Base-by-base conservation (phyloP, 768 basidiomycete genomes). In the Rhizopogon sp. region DNA sequence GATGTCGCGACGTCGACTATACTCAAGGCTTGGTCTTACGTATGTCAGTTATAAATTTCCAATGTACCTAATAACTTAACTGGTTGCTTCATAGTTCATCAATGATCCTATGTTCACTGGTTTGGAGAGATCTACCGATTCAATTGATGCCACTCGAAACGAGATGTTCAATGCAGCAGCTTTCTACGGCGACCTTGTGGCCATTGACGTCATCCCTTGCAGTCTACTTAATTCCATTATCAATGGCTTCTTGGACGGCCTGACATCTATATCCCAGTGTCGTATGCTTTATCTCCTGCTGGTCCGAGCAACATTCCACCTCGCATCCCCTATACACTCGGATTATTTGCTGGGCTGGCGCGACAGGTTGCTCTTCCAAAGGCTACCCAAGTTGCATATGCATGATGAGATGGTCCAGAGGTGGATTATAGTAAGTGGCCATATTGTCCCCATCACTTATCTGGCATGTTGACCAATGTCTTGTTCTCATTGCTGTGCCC, bases 141-240 rank as follows among this genome's bases (percentile, higher is more conserved):
- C 47, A 14, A 17, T 50, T 11, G 47, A 54, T 2, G 7, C 35
- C 17, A 5, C 39, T n/a, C 53, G 37, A 14, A 8, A 25, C 6
- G 20, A 52, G 17, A 29, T 52, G 25, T 28, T 54, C 13, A 39
- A 50, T 13, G 39, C 16, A 3, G 53, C 25, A 6, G 49, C 53
- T 13, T 29, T 54, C 14, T 52, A 22, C n/a, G 53, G 53, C n/a
- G 53, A 54, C 29, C 50, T 54, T 17, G 46, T 39, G 10, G 37
- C 53, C 7, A 11, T 52, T 11, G 53, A 50, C 9, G 13, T 45
- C 20, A 54, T 54, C 43, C 14, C 29, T 35, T 6, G 6, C 20
- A 7, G 1, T 31, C 2, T 17, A 25, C 11, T 54, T 11, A 17
- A 13, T 39, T 22, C 14, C 8, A 10, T 47, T 22, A 31, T 50